A percentile compares a stretch with the other conserved stretches of the same genome.
phyloP scores from a whole-genome alignment of 805 yeast genomes.

The Saturnispora silvae region DNA sequence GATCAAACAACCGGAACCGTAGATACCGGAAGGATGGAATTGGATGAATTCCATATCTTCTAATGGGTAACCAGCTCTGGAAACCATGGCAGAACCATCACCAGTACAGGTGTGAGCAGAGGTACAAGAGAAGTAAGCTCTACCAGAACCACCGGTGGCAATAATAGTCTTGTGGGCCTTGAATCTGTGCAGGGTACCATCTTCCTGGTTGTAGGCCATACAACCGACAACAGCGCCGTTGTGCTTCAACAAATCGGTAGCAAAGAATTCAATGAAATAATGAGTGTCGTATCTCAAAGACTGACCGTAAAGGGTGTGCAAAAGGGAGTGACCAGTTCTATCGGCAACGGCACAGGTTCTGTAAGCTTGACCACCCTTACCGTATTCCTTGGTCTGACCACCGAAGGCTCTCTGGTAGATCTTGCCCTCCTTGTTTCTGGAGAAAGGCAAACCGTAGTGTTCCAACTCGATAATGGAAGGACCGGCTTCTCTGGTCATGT shows the following conservation, averaged over 20 bases:
- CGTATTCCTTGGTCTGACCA: slow-evolving; percentile 91
- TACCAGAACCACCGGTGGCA: slow-evolving; percentile 98
- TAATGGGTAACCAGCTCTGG: slow-evolving; percentile 96
- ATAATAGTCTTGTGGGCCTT: slow-evolving; percentile 92
- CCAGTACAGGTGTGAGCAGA: slow-evolving; percentile 99
- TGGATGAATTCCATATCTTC: slow-evolving; percentile 97
- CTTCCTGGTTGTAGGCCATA: slow-evolving; percentile 96
- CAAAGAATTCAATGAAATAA: slow-evolving; percentile 95
- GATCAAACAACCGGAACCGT: slow-evolving; percentile 97
- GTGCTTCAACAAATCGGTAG: slow-evolving; percentile 87
- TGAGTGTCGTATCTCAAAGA: slow-evolving; percentile 94
- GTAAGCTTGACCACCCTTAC: slow-evolving; percentile 98
- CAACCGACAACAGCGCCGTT: slow-evolving; percentile 96
- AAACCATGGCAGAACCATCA: slow-evolving; percentile 97
- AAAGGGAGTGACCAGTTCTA: slow-evolving; percentile 95
- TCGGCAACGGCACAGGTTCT: slow-evolving; percentile 99
- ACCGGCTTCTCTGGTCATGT: slow-evolving; percentile 98
- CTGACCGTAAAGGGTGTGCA: slow-evolving; percentile 94
- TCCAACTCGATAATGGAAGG: slow-evolving; percentile 91
- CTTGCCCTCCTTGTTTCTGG: slow-evolving; percentile 92
- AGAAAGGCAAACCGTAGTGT: slow-evolving; percentile 97
- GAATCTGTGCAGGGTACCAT: slow-evolving; percentile 96
- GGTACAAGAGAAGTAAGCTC: slow-evolving; percentile 97
- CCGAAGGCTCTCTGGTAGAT: slow-evolving; percentile 99
- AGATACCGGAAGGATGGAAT: slow-evolving; percentile 99